phyloP scores from a whole-genome alignment of 768 basidiomycete species.

The Dioszegia aurantiaca region DNA sequence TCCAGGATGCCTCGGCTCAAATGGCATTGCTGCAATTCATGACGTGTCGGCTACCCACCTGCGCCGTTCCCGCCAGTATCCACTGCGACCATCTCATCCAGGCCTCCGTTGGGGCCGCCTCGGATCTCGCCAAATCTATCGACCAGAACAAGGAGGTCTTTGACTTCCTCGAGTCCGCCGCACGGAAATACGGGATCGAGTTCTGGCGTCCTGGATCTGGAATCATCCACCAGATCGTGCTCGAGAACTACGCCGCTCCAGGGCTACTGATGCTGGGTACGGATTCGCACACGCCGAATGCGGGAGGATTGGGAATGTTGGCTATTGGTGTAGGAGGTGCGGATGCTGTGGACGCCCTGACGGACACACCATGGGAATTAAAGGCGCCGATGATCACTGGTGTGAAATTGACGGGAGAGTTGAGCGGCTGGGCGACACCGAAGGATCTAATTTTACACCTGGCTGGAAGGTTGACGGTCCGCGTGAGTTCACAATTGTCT shows the following conservation, averaged over 20 bases:
- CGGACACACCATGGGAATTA: slow-evolving; percentile 95
- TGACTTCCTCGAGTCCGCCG: slow-evolving; percentile 90
- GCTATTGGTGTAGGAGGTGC: slow-evolving; percentile 99
- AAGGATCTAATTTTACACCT: slow-evolving; percentile 95
- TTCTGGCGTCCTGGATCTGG: slow-evolving; percentile 92
- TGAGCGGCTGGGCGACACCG: slow-evolving; percentile 87
- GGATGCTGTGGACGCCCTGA: slow-evolving; percentile 91
- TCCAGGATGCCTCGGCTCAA: slow-evolving; percentile 56
- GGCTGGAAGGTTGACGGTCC: slow-evolving; percentile 88
- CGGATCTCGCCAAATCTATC: slow-evolving; percentile 74
- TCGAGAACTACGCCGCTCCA: slow-evolving; percentile 95
- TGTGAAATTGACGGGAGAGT: slow-evolving; percentile 78
- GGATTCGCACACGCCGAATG: slow-evolving; percentile 98
- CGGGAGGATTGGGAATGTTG: slow-evolving; percentile 90
- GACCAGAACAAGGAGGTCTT: slow-evolving; percentile 92
- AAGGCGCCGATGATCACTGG: slow-evolving; percentile 81
- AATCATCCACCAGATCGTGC: slow-evolving; percentile 87
- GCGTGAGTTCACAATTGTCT: slow-evolving; percentile 60
- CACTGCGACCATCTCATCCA: slow-evolving; percentile 99
- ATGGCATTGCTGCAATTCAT: slow-evolving; percentile 85
- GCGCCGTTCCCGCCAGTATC: slow-evolving; percentile 71
- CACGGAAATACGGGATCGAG: slow-evolving; percentile 69
- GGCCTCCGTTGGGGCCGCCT: slow-evolving; percentile 79
- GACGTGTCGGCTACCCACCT: slow-evolving; percentile 81
- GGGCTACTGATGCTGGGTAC: slow-evolving; percentile 75